Evolutionary conservation across 1,139 yeast genomes (phyloP), one percentile per base, ranked within the genome.

Genomic region (Candida glucosophila): DNA sequence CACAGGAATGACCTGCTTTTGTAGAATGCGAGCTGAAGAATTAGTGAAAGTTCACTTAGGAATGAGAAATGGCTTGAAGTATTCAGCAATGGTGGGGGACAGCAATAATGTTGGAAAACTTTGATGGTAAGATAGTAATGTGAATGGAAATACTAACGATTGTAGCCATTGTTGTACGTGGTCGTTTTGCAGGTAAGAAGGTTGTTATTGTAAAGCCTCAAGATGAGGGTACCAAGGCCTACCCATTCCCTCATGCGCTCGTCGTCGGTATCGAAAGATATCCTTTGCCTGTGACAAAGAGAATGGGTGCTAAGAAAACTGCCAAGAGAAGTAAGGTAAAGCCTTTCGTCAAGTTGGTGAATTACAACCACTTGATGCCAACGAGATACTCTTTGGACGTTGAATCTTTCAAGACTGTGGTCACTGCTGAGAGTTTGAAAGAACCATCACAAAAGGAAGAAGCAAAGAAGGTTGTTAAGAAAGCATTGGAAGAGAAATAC

Each of bases 101-200:
- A 12, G 15, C 11, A 17, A 17, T 11, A 22, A 14, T 14, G 12
- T 12, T 6, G 7, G 11, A 22, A 20, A 12, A 14, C n/a, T 20
- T 12, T 6, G 10, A 12, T 10, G 8, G 22, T 7, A n/a, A n/a
- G n/a, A n/a, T 13, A 12, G 15, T 3, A 12, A 20, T 13, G 22
- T 14, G 14, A 11, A 12, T 16, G n/a, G 15, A 17, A 20, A 28
- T 58, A 58, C 63, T 58, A 62, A 63, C 69, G 35, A 30, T 35
- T 34, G 34, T 58, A 82, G 97, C 98, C 74, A 88, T 90, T 73
- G 88, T 90, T 67, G 95, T 90, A 70, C 92, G 97, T 71, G 99
- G 99, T 64, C 92, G 98, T 77, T 90, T 77, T 83, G 99, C 99
- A 67, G 99, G 99, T 77, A 90, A 88, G 85, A 92, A 92, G 82